These are phyloP conservation scores for Alternaria arborescens DNA, from an alignment of 2,329 filamentous ascomycete species.

Conservation along the genomic window DNA sequence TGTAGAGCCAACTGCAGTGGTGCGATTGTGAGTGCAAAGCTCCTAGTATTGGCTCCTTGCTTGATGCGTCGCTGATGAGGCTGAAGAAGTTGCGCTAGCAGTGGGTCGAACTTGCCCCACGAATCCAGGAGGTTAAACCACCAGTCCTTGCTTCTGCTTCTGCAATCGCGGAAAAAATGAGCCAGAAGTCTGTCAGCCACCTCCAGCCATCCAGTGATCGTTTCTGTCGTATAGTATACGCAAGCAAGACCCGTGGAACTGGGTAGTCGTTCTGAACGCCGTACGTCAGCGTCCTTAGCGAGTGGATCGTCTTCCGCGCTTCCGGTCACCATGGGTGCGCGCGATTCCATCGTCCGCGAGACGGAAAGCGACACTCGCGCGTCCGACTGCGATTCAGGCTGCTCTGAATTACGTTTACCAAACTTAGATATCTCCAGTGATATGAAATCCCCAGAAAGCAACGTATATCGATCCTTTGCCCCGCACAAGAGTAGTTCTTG, in stretches of 20 bases:
- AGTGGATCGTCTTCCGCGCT: slow-evolving; percentile 33
- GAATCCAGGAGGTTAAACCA: background rate
- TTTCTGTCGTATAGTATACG: background rate
- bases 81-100: slow-evolving; percentile 11
- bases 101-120: slow-evolving; percentile 2
- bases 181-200: background rate
- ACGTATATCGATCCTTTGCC: slow-evolving; percentile 3
- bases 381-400: background rate
- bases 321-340: slow-evolving; percentile 23
- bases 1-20: background rate
- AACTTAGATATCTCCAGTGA: background rate
- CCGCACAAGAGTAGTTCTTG: slow-evolving; percentile 6
- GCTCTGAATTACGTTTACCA: background rate
- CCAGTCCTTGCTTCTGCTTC: slow-evolving; percentile 1
- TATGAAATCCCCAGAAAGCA: background rate
- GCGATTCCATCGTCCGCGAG: slow-evolving; percentile 6
- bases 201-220: background rate
- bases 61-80: slow-evolving; percentile 17
- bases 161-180: background rate
- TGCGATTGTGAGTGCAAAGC: background rate
- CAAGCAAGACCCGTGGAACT: background rate
- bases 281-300: slow-evolving; percentile 32
- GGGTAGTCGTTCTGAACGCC: slow-evolving; percentile 1
- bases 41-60: background rate
- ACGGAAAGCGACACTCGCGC: background rate